Conservation (phyloP, 805 yeast genomes). For the Candida arabinofermentans region DNA sequence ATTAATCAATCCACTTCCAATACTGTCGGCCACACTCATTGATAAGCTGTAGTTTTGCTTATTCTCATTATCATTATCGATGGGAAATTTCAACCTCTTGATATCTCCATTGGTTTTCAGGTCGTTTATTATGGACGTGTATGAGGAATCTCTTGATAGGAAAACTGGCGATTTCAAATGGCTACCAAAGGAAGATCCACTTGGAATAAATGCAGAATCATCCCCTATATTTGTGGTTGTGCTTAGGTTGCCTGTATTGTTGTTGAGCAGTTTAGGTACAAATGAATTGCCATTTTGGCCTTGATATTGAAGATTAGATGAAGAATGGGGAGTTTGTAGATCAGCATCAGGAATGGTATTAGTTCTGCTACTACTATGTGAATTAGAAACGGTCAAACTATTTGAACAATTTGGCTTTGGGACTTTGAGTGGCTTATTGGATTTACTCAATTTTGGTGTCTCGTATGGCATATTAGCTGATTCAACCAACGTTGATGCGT, state of each 20-base stretch:
- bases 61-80: neutral
- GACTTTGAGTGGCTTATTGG: too few species aligned
- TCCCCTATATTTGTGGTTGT: neutral
- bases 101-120: conserved; percentile 5
- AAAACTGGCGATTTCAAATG: conserved; percentile 2
- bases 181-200: neutral
- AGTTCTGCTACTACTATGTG: too few species aligned
- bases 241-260: neutral
- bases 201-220: neutral
- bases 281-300: neutral
- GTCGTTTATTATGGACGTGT: conserved; percentile 6
- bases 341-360: too few species aligned
- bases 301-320: neutral
- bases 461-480: too few species aligned
- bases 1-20: neutral
- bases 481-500: too few species aligned
- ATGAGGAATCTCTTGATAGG: conserved; percentile 5
- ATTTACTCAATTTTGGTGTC: too few species aligned
- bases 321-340: conserved; percentile 3
- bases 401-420: too few species aligned
- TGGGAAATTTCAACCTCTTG: conserved; percentile 4
- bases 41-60: too few species aligned
- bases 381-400: too few species aligned
- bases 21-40: neutral
- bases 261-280: neutral